phyloP scores from a whole-genome alignment of 345 rosid species.

The Cochlearia excelsa region DNA sequence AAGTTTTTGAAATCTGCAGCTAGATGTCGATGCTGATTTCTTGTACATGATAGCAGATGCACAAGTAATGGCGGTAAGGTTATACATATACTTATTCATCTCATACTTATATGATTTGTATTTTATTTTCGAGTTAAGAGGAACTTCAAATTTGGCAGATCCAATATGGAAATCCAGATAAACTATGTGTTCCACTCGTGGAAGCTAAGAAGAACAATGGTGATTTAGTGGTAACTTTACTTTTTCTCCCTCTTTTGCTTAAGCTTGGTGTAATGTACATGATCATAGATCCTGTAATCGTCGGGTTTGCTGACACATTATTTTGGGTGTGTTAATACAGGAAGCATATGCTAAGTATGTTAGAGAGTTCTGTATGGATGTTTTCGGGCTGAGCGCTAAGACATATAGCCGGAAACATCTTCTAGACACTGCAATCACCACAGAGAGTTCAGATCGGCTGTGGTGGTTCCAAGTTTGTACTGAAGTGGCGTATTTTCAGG shows the following conservation, averaged over 20 bases:
- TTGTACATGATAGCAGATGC: slow-evolving; percentile 90
- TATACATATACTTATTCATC: neutral
- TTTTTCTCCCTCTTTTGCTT: slow-evolving; percentile 4
- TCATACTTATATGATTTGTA: slow-evolving; percentile 7
- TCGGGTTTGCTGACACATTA: neutral
- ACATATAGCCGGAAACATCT: slow-evolving; percentile 64
- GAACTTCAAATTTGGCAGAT: slow-evolving; percentile 46
- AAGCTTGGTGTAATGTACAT: neutral
- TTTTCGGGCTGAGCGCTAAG: slow-evolving; percentile 44
- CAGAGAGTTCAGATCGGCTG: slow-evolving; percentile 51
- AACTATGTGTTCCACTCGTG: slow-evolving; percentile 68
- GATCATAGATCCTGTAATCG: neutral
- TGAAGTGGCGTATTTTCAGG: slow-evolving; percentile 95
- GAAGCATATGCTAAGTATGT: slow-evolving; percentile 71
- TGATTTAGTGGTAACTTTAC: slow-evolving; percentile 66
- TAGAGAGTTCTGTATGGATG: slow-evolving; percentile 52
- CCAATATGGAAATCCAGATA: slow-evolving; percentile 92
- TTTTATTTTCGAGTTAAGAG: slow-evolving; percentile 22
- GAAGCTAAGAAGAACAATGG: slow-evolving; percentile 70
- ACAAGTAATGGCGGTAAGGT: slow-evolving; percentile 61
- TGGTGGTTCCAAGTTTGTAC: slow-evolving; percentile 99
- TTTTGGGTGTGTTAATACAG: slow-evolving; percentile 37
- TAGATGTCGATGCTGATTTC: slow-evolving; percentile 83
- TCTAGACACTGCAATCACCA: slow-evolving; percentile 47
- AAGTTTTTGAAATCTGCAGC: slow-evolving; percentile 48